Evolutionary conservation across 1,284 basidiomycete genomes (phyloP), one percentile per base, ranked within the genome.

Genomic region (Exobasidium cylindrosporum): DNA sequence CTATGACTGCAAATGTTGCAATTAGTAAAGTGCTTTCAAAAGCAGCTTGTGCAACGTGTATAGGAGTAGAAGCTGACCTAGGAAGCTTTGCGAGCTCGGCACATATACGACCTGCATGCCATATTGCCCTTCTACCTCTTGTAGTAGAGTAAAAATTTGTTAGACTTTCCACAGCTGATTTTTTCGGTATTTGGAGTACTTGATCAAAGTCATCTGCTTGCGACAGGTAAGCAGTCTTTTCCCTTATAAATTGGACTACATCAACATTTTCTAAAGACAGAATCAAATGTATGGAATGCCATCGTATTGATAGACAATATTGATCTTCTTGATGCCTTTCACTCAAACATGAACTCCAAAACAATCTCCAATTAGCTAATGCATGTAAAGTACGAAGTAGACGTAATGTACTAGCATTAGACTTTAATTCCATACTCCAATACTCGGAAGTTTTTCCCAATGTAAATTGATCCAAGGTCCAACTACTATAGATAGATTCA

Each of bases 261-360:
- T 24, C 47, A 21, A 50, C 7, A 7, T 24, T 7, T 7, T 7
- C 23, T 7, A 21, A 7, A 21, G 10, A 50, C 7, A 24, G 47
- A 21, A 26, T 21, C 47, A 50, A 31, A 50, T 50, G 47, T 7
- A 50, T 50, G 47, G 24, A 24, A 31, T 50, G 47, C 47, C 47
- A 50, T 50, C 47, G 47, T 10, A 26, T 31, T 21, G 21, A 26
- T 7, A 50, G 47, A 50, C 23, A 50, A 21, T 26, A 50, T 24
- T 21, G 47, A 24, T 50, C 29, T 7, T 23, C 47, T 7, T 7
- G 7, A 7, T 40, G 10, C 7, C 10, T 26, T 7, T 7, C 21
- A 24, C 10, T 23, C 47, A 31, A 21, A 21, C 7, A 24, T 7
- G 24, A 31, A 7, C 21, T 23, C 21, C 23, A 7, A 23, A 50